Evolutionary conservation across 1,139 yeast genomes (phyloP).

Genomic region (Taphrina flavorubra): DNA sequence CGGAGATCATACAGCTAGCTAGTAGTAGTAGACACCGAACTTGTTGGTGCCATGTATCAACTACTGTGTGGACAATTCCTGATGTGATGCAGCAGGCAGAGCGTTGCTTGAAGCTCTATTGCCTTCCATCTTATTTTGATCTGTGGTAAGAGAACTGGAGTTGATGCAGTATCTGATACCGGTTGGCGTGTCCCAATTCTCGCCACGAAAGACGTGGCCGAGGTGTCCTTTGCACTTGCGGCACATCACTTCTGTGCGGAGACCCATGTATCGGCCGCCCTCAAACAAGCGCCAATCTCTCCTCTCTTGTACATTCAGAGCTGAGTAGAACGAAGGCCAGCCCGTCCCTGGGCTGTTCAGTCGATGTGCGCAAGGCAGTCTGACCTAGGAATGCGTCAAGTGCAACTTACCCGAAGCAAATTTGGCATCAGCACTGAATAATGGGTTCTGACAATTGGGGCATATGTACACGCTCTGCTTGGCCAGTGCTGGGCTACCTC

Average conservation of each 20-base stretch:
- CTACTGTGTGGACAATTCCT: no score
- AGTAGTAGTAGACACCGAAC: no score
- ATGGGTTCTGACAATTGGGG: constrained; percentile 10
- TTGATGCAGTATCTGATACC: constrained; percentile 95
- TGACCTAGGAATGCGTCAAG: background rate
- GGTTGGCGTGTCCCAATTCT: constrained; percentile 86
- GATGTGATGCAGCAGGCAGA: no score
- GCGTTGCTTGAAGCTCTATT: no score
- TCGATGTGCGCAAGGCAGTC: no score
- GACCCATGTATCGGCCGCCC: constrained; percentile 16
- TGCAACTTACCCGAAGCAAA: constrained; percentile 13
- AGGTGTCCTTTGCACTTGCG: constrained; percentile 89
- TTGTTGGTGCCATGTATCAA: no score
- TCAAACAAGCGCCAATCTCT: constrained; percentile 25
- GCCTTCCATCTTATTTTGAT: background rate
- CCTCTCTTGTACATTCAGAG: constrained; percentile 1
- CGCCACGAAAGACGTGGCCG: constrained; percentile 95
- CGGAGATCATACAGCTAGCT: no score
- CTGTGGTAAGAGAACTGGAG: constrained; percentile 6
- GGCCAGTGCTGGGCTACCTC: background rate
- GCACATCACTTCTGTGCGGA: constrained; percentile 80
- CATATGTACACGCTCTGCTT: background rate
- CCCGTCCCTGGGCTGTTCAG: constrained; percentile 17
- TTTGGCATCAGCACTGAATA: constrained; percentile 14
- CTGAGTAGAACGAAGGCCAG: constrained; percentile 33